These are phyloP conservation scores for Mrakia frigida DNA, from an alignment of 768 basidiomycete species.

Conservation along the genomic window DNA sequence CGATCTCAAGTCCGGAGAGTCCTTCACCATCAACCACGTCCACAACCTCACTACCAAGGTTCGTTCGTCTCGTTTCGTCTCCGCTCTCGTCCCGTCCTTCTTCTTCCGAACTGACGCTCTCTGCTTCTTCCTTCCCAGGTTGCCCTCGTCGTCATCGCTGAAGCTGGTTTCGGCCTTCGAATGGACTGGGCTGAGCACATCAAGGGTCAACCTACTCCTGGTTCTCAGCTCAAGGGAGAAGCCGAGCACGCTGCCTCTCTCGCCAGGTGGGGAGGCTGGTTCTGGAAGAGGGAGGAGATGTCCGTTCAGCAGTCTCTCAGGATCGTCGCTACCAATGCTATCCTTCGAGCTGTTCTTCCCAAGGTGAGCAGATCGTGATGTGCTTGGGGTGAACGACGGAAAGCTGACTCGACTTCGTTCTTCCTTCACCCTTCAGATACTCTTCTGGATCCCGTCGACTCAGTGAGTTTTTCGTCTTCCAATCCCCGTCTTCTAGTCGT, in stretches of 20 bases:
- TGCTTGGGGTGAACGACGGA: too few species aligned
- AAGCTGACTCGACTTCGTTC: background rate
- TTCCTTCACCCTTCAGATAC: background rate
- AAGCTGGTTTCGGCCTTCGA: slow-evolving; percentile 41
- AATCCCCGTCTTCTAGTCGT: background rate
- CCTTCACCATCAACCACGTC: slow-evolving; percentile 30
- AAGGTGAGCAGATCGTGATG: slow-evolving; percentile 21
- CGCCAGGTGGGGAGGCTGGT: background rate
- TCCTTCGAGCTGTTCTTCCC: slow-evolving; percentile 26
- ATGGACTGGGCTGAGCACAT: slow-evolving; percentile 36
- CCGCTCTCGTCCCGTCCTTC: background rate
- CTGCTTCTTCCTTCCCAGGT: slow-evolving; percentile 13
- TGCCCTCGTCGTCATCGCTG: slow-evolving; percentile 38
- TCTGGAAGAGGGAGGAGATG: slow-evolving; percentile 16
- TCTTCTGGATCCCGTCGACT: background rate
- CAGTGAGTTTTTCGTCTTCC: background rate
- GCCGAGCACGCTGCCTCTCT: background rate
- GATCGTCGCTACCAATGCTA: slow-evolving; percentile 30
- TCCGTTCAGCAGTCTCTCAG: slow-evolving; percentile 33
- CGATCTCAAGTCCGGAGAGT: background rate
- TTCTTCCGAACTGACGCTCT: background rate
- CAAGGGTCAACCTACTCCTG: background rate
- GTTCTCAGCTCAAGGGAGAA: background rate
- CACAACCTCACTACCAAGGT: slow-evolving; percentile 25
- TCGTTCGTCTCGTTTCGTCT: background rate